These are phyloP conservation scores for Wickerhamomyces chaumierensis DNA, from an alignment of 805 yeast species.

Conservation along the genomic window DNA sequence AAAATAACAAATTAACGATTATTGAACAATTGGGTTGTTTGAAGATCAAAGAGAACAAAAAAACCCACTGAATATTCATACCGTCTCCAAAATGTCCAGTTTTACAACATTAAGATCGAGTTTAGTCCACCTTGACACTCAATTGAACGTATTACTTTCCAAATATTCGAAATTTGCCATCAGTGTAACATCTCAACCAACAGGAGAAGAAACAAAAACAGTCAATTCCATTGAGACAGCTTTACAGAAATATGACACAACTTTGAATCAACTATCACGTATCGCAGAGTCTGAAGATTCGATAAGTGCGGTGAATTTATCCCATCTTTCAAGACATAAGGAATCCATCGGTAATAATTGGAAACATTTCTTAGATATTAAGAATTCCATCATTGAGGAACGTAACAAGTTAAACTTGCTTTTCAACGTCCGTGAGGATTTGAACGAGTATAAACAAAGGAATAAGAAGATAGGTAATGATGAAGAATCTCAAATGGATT, in stretches of 20 bases:
- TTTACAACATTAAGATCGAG: slow-evolving; percentile 62
- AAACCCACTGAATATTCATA: no score
- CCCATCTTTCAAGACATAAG: slow-evolving; percentile 74
- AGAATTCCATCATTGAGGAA: slow-evolving; percentile 52
- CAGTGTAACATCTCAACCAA: slow-evolving; percentile 34
- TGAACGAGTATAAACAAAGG: slow-evolving; percentile 51
- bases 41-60: no score
- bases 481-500: slow-evolving; percentile 36
- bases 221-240: slow-evolving; percentile 38
- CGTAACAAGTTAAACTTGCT: slow-evolving; percentile 67
- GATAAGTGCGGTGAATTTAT: slow-evolving; percentile 62
- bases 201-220: slow-evolving; percentile 34
- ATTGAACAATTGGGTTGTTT: no score
- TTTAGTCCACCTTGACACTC: slow-evolving; percentile 59
- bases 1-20: no score
- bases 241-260: slow-evolving; percentile 42
- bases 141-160: slow-evolving; percentile 43
- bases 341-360: slow-evolving; percentile 66
- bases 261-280: slow-evolving; percentile 38
- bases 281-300: slow-evolving; percentile 44
- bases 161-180: slow-evolving; percentile 44
- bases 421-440: slow-evolving; percentile 68
- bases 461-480: slow-evolving; percentile 21
- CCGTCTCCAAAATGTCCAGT: slow-evolving; percentile 32
- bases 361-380: slow-evolving; percentile 48